Evolutionary conservation across 2,329 filamentous ascomycete genomes (phyloP).

Genomic region (Fusarium subglutinans): DNA sequence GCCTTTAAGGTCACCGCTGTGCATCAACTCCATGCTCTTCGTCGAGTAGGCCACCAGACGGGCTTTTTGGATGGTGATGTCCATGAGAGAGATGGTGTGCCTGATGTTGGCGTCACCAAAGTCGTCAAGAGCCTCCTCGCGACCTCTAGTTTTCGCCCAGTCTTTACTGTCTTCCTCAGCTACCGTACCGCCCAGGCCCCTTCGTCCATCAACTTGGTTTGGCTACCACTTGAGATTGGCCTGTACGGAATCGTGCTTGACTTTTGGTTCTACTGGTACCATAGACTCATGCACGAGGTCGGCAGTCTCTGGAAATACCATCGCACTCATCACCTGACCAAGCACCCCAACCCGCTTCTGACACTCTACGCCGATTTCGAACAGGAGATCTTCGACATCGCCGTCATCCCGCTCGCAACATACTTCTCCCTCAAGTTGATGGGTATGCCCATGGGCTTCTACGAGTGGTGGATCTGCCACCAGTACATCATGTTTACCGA

Average conservation of each 20-base stretch:
- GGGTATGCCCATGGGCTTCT: constrained; percentile 9
- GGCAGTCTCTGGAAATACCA: constrained; percentile 18
- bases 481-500: constrained; percentile 21
- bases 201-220: neutral
- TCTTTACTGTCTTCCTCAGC: neutral
- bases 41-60: neutral
- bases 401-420: neutral
- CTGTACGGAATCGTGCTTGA: constrained; percentile 13
- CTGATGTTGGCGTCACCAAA: neutral
- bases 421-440: neutral
- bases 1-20: neutral
- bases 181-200: neutral
- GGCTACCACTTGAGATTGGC: constrained; percentile 5
- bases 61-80: neutral
- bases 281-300: constrained; percentile 21
- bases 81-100: neutral
- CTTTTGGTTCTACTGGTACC: constrained; percentile 26
- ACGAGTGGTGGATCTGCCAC: constrained; percentile 26
- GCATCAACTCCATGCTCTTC: neutral
- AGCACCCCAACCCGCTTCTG: constrained; percentile 16
- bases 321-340: constrained; percentile 20
- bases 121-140: neutral
- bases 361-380: constrained; percentile 17
- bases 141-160: neutral
- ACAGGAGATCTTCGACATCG: constrained; percentile 21